Percentiles rank a stretch among this genome's conserved stretches.
These are phyloP conservation scores for Verticillium longisporum DNA, from an alignment of 2,329 filamentous ascomycete species.

Conservation along the genomic window DNA sequence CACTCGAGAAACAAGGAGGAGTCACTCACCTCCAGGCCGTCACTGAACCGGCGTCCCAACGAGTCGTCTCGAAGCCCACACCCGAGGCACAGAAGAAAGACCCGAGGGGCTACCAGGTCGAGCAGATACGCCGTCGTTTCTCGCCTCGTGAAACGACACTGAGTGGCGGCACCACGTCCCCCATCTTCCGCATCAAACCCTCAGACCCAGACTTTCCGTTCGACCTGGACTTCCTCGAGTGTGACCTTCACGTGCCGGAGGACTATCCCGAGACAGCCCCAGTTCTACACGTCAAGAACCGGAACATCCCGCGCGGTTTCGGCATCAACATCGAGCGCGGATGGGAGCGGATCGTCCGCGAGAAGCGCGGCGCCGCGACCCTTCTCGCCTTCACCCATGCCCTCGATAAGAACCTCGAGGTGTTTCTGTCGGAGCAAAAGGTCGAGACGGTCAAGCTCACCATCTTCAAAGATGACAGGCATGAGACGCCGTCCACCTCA, in stretches of 20 bases:
- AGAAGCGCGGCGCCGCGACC: conserved; percentile 43
- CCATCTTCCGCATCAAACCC: conserved; percentile 60
- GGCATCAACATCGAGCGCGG: conserved; percentile 71
- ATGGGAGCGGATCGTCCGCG: conserved; percentile 58
- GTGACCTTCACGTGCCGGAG: conserved; percentile 57
- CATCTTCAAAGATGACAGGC: conserved; percentile 47
- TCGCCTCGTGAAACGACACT: conserved; percentile 36
- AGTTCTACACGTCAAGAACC: conserved; percentile 57
- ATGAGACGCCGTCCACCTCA: conserved; percentile 22
- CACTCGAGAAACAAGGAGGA: conserved; percentile 22
- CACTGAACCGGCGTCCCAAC: conserved; percentile 32
- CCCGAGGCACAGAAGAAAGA: conserved; percentile 58
- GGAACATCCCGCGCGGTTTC: conserved; percentile 63
- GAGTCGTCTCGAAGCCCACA: conserved; percentile 58
- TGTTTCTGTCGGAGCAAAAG: conserved; percentile 61
- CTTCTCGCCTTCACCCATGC: conserved; percentile 61
- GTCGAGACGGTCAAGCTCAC: conserved; percentile 66
- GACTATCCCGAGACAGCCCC: conserved; percentile 55
- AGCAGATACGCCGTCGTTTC: conserved; percentile 65
- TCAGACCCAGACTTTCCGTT: conserved; percentile 83
- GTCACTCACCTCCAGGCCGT: conserved; percentile 38
- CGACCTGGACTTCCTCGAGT: conserved; percentile 63
- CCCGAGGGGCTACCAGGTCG: conserved; percentile 67
- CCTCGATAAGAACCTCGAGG: conserved; percentile 67
- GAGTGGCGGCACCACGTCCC: conserved; percentile 42